Conservation (phyloP, 345 rosid genomes). For the Diplotaxis tenuifolia region DNA sequence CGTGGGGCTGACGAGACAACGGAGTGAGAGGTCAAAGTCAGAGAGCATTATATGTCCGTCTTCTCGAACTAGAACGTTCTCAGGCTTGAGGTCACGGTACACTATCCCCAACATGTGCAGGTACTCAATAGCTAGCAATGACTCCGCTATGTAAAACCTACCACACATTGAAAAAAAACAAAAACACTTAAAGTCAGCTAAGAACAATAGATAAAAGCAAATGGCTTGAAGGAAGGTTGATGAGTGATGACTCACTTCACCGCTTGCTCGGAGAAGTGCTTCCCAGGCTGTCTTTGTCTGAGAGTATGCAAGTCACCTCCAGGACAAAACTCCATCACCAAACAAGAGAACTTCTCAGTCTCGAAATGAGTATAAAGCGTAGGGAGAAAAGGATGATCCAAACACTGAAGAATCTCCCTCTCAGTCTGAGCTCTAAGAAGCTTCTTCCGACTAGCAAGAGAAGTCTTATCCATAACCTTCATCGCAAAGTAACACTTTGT, state of each 20-base stretch:
- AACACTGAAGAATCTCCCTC: conserved; percentile 80
- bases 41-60: conserved; percentile 86
- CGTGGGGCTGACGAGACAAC: conserved; percentile 80
- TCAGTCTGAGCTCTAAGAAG: conserved; percentile 93
- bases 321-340: conserved; percentile 94
- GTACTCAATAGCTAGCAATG: conserved; percentile 63
- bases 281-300: conserved; percentile 90
- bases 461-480: conserved; percentile 96
- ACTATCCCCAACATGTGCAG: conserved; percentile 79
- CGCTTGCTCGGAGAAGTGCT: conserved; percentile 84
- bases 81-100: conserved; percentile 81
- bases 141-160: conserved; percentile 80
- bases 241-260: conserved; percentile 62
- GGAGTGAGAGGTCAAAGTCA: conserved; percentile 80
- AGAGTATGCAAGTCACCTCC: conserved; percentile 94
- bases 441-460: conserved; percentile 85
- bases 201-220: neutral
- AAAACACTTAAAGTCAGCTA: neutral
- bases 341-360: conserved; percentile 86
- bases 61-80: conserved; percentile 69
- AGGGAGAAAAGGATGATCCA: conserved; percentile 93
- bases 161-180: conserved; percentile 13
- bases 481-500: conserved; percentile 82
- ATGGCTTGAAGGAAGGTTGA: neutral
- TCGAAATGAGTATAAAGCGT: conserved; percentile 85